Base-by-base conservation (phyloP, 768 basidiomycete genomes). In the Lanmaoa rubissima region DNA sequence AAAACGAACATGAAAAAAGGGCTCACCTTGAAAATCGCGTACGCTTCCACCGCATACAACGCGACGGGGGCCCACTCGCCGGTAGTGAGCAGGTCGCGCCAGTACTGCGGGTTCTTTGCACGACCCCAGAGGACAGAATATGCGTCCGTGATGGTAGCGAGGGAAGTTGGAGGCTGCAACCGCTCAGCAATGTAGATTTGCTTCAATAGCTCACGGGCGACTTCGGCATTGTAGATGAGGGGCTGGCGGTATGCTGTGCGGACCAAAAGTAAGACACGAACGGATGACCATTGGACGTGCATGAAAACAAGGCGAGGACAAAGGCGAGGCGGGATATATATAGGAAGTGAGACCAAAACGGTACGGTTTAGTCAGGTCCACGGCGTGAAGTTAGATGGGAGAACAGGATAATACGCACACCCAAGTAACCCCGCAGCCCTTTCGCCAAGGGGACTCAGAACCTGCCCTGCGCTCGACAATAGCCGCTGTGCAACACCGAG, bases 21-120 rank as follows among this genome's bases (percentile, higher is more conserved):
- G 28, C 82, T 35, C 59, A 88, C 90, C 79, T 90, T 90, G 80
- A 90, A 96, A 64, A 96, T 88, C 16, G 88, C 87, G 69, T 94
- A 96, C 34, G 91, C 93, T 75, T 96, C 92, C 24, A 92, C 67
- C 10, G 83, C 91, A 68, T 93, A 92, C 17, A 92, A 70, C 11
- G 84, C 84, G 26, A 92, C 77, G 63, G 80, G 79, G 7, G 79
- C 79, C 73, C 85, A 81, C 64, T 91, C 85, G 8, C 92, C 91
- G 47, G 76, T 84, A 63, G 76, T 70, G 14, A 82, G 65, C 14
- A 86, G 69, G 55, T 82, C 76, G 12, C 84, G 79, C 83, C 86
- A 86, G 72, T 85, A 90, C 24, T 75, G 74, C 0, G 76, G 70
- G 68, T 80, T 82, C 51, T 73, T 76, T 17, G 84, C 84, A 47